phyloP scores from a whole-genome alignment of 805 yeast species.

The Saturnispora bothae region DNA sequence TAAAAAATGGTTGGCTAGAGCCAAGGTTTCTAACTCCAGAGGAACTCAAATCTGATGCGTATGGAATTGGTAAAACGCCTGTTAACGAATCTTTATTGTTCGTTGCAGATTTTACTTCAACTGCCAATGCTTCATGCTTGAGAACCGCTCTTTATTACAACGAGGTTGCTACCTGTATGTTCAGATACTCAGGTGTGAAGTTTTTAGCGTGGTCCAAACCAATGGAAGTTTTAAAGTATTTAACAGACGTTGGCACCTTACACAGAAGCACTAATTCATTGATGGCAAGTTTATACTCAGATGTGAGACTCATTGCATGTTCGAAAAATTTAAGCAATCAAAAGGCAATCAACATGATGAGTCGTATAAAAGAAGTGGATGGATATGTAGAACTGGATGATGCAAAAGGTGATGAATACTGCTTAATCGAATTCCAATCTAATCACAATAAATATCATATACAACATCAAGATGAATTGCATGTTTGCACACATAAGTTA shows the following conservation, averaged over 20 bases:
- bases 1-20: constrained; percentile 33
- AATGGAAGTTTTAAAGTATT: constrained; percentile 47
- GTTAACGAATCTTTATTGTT: constrained; percentile 23
- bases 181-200: constrained; percentile 45
- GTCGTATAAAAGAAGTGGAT: constrained; percentile 1
- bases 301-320: constrained; percentile 45
- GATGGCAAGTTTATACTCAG: constrained; percentile 54
- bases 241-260: constrained; percentile 42
- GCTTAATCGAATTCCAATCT: constrained; percentile 25
- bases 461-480: constrained; percentile 45
- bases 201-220: constrained; percentile 63
- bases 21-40: constrained; percentile 21
- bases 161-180: constrained; percentile 21
- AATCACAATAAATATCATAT: constrained; percentile 21
- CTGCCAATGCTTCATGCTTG: constrained; percentile 54
- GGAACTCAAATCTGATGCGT: not conserved
- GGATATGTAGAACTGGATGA: constrained; percentile 20
- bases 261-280: constrained; percentile 54
- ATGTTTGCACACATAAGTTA: constrained; percentile 54
- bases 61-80: constrained; percentile 8
- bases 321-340: constrained; percentile 16
- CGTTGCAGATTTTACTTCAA: constrained; percentile 21
- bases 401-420: constrained; percentile 17
- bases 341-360: constrained; percentile 12
- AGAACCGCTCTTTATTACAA: constrained; percentile 24